Base-by-base conservation (phyloP, 768 basidiomycete species). In the Cyathus striatus region DNA sequence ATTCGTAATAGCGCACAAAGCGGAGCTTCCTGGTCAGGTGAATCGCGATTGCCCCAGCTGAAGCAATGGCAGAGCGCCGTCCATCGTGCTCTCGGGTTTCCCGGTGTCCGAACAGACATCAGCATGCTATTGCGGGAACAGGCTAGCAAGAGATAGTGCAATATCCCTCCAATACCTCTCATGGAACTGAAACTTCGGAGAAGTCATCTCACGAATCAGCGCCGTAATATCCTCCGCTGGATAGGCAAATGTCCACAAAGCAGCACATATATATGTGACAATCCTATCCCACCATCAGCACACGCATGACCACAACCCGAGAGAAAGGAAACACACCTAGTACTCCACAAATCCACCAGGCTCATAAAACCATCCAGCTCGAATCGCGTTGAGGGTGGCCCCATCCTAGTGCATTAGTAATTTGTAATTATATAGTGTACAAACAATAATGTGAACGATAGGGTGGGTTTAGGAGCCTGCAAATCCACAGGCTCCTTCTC, bases 211-310 rank as follows among this genome's bases (percentile, higher is more conserved):
- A 22, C 78, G 75, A 40, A 87, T 72, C 26, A 97, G 75, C 38
- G 81, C 78, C 45, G 78, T 76, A 40, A 78, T 65, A 54, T 93
- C 86, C 20, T 90, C 86, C 0, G 87, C 83, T 32, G 90, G 78
- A 98, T 97, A 0, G 96, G 96, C 2, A 88, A 83, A 65, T 98
- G 97, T 2, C 95, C 95, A 54, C 95, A 95, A 1, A 96, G 75
- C n/a, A n/a, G n/a, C n/a, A n/a, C n/a, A n/a, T n/a, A n/a, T n/a
- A n/a, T 96, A 98, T 13, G 94, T 87, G 52, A 99, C 96, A 49
- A 98, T 78, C 0, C 93, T 94, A 50, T n/a, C n/a, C n/a, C n/a
- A n/a, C n/a, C n/a, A 9, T 18, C 14, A 16, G n/a, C 23, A 16
- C 43, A 21, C 14, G 3, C 20, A 36, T 40, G 47, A 50, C 34